These are phyloP conservation scores for Tulasnella sp. DNA, from an alignment of 768 basidiomycete genomes.

Conservation along the genomic window DNA sequence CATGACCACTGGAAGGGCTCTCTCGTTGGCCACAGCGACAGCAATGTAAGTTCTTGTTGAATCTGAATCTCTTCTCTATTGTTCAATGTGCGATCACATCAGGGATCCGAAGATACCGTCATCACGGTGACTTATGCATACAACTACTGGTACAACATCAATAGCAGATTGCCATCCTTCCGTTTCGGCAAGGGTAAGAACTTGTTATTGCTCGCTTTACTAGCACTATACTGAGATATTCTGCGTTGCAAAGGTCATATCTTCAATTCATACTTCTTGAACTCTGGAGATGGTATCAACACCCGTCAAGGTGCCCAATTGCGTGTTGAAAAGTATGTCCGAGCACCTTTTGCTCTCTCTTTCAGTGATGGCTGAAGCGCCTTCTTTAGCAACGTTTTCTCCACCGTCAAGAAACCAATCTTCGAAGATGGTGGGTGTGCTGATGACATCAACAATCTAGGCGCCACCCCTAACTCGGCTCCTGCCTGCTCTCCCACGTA, in stretches of 20 bases:
- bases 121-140: background rate
- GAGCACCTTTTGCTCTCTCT: too few relatives aligned
- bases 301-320: background rate
- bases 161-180: constrained; percentile 34
- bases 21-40: constrained; percentile 34
- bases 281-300: constrained; percentile 3
- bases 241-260: background rate
- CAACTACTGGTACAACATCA: constrained; percentile 23
- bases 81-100: too few relatives aligned
- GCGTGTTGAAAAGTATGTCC: background rate
- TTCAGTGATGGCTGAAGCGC: too few relatives aligned
- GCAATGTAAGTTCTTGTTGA: too few relatives aligned
- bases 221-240: background rate
- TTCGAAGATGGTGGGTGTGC: too few relatives aligned
- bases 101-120: background rate
- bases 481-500: too few relatives aligned
- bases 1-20: constrained; percentile 33
- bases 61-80: too few relatives aligned
- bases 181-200: constrained; percentile 5
- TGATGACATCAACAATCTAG: too few relatives aligned
- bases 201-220: too few relatives aligned
- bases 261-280: background rate
- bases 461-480: too few relatives aligned
- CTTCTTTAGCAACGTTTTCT: too few relatives aligned
- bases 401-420: too few relatives aligned